Conservation (phyloP, 2,329 filamentous ascomycete species). For the Phaeoacremonium minimum region DNA sequence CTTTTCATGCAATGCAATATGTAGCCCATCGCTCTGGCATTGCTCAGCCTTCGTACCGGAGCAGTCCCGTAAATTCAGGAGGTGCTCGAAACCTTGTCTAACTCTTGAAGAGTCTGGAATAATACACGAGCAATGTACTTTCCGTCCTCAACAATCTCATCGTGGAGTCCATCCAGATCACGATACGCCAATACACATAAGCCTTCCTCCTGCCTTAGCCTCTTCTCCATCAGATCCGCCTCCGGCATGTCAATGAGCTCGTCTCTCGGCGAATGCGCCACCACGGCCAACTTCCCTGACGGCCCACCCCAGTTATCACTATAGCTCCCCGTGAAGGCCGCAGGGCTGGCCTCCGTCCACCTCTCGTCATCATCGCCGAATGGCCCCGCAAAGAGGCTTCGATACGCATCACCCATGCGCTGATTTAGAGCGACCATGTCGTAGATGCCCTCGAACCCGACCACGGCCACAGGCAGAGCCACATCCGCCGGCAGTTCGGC, state of each 20-base stretch:
- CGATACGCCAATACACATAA: slow-evolving; percentile 29
- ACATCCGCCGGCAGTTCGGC: slow-evolving; percentile 16
- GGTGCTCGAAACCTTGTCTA: slow-evolving; percentile 8
- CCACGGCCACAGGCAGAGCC: slow-evolving; percentile 44
- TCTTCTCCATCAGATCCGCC: slow-evolving; percentile 48
- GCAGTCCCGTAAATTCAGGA: too few relatives aligned
- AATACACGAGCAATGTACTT: slow-evolving; percentile 47
- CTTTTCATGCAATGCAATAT: too few relatives aligned
- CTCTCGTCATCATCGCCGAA: slow-evolving; percentile 48
- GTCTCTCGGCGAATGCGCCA: slow-evolving; percentile 43
- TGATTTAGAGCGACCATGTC: slow-evolving; percentile 52
- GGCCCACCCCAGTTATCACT: slow-evolving; percentile 27
- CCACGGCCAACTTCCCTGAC: slow-evolving; percentile 25
- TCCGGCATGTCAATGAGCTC: slow-evolving; percentile 52
- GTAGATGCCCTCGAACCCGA: slow-evolving; percentile 65
- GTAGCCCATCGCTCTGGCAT: too few relatives aligned
- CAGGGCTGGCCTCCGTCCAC: slow-evolving; percentile 56
- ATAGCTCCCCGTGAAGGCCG: slow-evolving; percentile 35
- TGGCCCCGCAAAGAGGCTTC: slow-evolving; percentile 51
- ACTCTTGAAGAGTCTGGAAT: slow-evolving; percentile 16
- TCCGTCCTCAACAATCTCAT: slow-evolving; percentile 60
- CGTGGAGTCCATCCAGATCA: slow-evolving; percentile 54
- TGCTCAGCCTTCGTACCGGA: too few relatives aligned
- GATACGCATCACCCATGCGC: slow-evolving; percentile 44
- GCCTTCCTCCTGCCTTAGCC: slow-evolving; percentile 34